Percentiles rank a stretch among this genome's conserved stretches.
Conservation (phyloP, 441 rosid species). For the Aleurites moluccanus region DNA sequence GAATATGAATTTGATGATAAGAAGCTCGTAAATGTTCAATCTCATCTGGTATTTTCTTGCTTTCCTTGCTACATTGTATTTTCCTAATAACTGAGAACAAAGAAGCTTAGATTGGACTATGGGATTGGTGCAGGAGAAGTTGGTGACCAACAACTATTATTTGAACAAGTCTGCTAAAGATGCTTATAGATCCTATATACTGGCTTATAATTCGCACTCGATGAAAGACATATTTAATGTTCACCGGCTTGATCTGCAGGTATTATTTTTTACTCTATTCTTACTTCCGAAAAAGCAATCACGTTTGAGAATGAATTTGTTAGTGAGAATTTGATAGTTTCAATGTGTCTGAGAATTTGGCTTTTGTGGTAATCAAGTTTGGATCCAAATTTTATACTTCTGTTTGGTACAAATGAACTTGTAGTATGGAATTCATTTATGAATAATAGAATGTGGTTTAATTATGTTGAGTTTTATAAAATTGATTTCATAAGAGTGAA, state of each 20-base stretch:
- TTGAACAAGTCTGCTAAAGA: conserved; percentile 90
- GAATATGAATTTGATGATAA: conserved; percentile 86
- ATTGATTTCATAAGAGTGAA: no score
- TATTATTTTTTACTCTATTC: conserved; percentile 23
- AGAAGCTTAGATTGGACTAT: conserved; percentile 12
- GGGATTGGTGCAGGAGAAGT: conserved; percentile 66
- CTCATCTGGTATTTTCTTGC: conserved; percentile 64
- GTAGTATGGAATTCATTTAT: no score
- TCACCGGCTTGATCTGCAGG: conserved; percentile 93
- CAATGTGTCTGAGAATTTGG: not conserved
- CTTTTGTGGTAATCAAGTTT: not conserved
- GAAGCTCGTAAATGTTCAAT: conserved; percentile 82
- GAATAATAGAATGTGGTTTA: no score
- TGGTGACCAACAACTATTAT: conserved; percentile 68
- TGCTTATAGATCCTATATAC: conserved; percentile 85
- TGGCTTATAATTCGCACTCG: conserved; percentile 93
- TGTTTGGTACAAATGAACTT: no score
- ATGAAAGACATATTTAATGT: conserved; percentile 95
- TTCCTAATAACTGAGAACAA: not conserved
- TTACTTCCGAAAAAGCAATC: not conserved
- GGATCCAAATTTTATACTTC: not conserved
- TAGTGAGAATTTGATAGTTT: not conserved
- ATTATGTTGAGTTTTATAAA: no score
- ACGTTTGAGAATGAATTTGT: not conserved
- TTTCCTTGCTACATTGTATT: conserved; percentile 12